Evolutionary conservation across 768 basidiomycete genomes (phyloP).

Genomic region (Pulveroboletus sp.): DNA sequence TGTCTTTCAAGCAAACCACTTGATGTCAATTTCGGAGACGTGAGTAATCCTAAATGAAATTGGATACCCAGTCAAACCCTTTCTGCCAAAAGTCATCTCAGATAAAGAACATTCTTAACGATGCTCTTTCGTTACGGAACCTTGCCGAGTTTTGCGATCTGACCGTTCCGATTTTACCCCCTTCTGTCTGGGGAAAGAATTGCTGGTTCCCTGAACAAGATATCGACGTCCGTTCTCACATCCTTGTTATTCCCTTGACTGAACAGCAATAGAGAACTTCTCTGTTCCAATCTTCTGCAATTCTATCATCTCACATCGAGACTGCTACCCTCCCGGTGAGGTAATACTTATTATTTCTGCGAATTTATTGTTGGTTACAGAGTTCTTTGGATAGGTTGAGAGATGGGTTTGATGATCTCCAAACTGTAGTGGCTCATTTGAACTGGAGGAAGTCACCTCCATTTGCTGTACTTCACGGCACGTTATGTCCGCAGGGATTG

Average conservation of each 20-base stretch:
- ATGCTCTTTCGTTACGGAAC: conserved; percentile 54
- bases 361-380: neutral
- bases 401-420: conserved; percentile 37
- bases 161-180: conserved; percentile 47
- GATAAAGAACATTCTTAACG: conserved; percentile 51
- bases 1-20: conserved; percentile 47
- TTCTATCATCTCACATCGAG: conserved; percentile 58
- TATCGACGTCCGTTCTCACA: conserved; percentile 16
- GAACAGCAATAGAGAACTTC: conserved; percentile 27
- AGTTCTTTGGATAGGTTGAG: conserved; percentile 30
- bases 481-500: conserved; percentile 39
- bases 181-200: conserved; percentile 39
- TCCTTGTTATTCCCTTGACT: conserved; percentile 7
- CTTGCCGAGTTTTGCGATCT: conserved; percentile 48
- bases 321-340: conserved; percentile 56
- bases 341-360: conserved; percentile 30
- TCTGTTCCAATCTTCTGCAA: conserved; percentile 51
- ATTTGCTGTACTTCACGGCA: conserved; percentile 55
- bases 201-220: conserved; percentile 23
- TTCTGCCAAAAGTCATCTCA: conserved; percentile 30
- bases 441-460: conserved; percentile 51
- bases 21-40: conserved; percentile 39
- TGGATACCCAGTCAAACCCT: conserved; percentile 1
- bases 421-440: conserved; percentile 43
- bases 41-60: conserved; percentile 30